Evolutionary conservation across 164 flowering plant genomes (phyloP), one percentile per base, ranked within the genome.

Genomic region (Magnolia kwangsiensis): DNA sequence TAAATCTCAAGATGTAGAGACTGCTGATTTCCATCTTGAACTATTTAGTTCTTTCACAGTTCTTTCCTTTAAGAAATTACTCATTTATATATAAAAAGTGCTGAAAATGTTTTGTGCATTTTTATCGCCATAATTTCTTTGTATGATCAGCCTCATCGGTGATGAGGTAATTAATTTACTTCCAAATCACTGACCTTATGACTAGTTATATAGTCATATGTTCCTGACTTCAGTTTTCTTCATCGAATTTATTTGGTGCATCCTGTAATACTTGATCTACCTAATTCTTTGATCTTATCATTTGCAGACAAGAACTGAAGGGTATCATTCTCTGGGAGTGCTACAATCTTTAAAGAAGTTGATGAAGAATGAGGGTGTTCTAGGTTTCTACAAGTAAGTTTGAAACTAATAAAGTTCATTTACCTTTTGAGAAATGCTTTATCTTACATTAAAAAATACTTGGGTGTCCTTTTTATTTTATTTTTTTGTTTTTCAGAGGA

Each of bases 321-420:
- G 97, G 23, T 96, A 85, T 77, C 95, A 86, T 71, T 90, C 98
- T 78, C 90, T 90, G 51, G 98, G 99, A 16, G 90, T 94, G 64
- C 82, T 71, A 74, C 87, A 85, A 78, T 88, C 97, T 23, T 79
- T 96, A 67, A 90, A 85, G 84, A 94, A 88, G 89, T 67, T 96
- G 75, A 72, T 89, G 65, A 86, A 89, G 84, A 88, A 88, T 73
- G 98, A 96, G 82, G 98, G 99, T 13, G 81, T 90, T 82, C 81
- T 67, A 51, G 99, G 99, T 51, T 91, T 92, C 77, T 96, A 91
- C 76, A 94, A 89, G 99, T 96, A 84, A 86, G 96, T 87, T 66
- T n/a, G 19, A n/a, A 50, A 49, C 79, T 77, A 27, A 16, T 21
- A 51, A 14, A 37, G 31, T 20, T 2, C 51, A 3, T 50, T 63